A percentile compares a stretch with the other conserved stretches of the same genome.
These are phyloP conservation scores for Pyricularia grisea DNA, from an alignment of 2,329 filamentous ascomycete species.

Conservation along the genomic window DNA sequence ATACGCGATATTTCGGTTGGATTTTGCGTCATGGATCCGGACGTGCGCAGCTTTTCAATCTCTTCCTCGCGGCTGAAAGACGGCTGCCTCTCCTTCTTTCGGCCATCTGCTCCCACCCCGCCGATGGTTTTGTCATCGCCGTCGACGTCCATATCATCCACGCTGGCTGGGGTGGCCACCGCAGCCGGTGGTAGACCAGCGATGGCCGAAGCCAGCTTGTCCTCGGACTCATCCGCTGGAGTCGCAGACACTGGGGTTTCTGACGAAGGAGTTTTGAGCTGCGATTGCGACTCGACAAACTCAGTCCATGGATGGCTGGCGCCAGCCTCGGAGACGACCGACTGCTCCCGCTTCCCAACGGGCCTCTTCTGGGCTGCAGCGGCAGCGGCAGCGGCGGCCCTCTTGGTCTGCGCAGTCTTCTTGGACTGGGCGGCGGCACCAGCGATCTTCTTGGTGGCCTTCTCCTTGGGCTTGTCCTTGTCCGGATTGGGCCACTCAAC, in stretches of 20 bases:
- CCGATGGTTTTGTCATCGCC: conserved; percentile 29
- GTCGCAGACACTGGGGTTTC: conserved; percentile 19
- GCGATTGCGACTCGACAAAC: conserved; percentile 34
- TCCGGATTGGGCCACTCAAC: conserved; percentile 95
- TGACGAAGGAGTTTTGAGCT: conserved; percentile 6
- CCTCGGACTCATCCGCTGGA: conserved; percentile 32
- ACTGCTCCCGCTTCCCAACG: conserved; percentile 42
- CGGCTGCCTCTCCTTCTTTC: conserved; percentile 33
- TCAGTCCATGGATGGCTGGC: conserved; percentile 39
- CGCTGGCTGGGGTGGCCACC: conserved; percentile 23
- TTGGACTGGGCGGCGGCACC: conserved; percentile 41
- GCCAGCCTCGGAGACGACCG: conserved; percentile 37
- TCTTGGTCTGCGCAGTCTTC: conserved; percentile 43
- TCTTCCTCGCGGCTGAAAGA: conserved; percentile 77
- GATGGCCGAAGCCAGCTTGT: conserved; percentile 33
- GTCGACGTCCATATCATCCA: conserved; percentile 46
- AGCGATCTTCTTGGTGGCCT: conserved; percentile 61
- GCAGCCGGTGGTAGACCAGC: conserved; percentile 33
- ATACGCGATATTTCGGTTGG: conserved; percentile 94
- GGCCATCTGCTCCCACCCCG: conserved; percentile 14
- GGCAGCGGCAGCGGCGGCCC: conserved; percentile 14
- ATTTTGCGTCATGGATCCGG: conserved; percentile 98
- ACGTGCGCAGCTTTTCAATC: conserved; percentile 89
- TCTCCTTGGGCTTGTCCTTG: conserved; percentile 72
- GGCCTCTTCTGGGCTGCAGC: conserved; percentile 33